phyloP scores from a whole-genome alignment of 768 basidiomycete species.

The Crucibulum laeve region DNA sequence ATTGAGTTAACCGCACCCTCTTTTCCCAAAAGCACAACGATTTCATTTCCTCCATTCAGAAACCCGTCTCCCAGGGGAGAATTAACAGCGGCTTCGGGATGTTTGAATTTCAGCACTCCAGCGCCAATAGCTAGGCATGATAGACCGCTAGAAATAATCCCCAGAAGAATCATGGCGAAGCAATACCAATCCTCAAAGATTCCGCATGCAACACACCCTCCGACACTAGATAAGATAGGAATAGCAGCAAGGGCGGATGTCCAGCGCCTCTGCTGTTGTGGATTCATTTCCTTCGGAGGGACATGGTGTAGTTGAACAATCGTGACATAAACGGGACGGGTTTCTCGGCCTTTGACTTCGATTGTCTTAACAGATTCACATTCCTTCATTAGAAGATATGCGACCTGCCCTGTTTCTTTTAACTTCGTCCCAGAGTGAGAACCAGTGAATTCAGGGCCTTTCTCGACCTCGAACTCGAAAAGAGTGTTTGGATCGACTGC shows the following conservation, averaged over 20 bases:
- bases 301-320: neutral
- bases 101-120: slow-evolving; percentile 15
- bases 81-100: neutral
- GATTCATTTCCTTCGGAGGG: neutral
- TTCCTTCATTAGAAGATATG: neutral
- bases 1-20: slow-evolving; percentile 18
- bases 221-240: slow-evolving; percentile 18
- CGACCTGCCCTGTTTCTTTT: neutral
- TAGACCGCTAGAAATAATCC: slow-evolving; percentile 25
- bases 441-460: neutral
- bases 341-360: neutral
- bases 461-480: neutral
- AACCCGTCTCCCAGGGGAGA: neutral
- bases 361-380: neutral
- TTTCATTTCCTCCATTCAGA: slow-evolving; percentile 10
- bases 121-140: slow-evolving; percentile 10
- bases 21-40: slow-evolving; percentile 19
- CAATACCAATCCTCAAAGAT: slow-evolving; percentile 21
- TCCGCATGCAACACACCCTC: slow-evolving; percentile 18
- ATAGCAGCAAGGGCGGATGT: slow-evolving; percentile 13
- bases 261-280: neutral
- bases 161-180: slow-evolving; percentile 26
- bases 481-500: neutral
- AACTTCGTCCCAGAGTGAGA: neutral
- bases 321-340: neutral